These are phyloP conservation scores for Penicillium ochrochloron DNA, from an alignment of 495 filamentous ascomycete species.

Conservation along the genomic window DNA sequence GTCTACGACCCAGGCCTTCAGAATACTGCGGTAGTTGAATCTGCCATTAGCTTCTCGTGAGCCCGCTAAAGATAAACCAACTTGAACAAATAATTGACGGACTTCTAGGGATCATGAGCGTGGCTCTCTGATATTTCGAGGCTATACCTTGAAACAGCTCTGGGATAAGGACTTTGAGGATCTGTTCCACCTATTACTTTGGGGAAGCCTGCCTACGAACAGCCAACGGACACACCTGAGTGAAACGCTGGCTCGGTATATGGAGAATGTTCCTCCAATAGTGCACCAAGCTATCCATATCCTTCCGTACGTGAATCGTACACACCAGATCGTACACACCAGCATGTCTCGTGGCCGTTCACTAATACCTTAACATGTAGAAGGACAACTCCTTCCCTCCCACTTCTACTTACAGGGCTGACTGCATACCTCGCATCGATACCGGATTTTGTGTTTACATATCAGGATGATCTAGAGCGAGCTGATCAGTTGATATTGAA, in stretches of 20 bases:
- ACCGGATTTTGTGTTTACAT: slow-evolving; percentile 34
- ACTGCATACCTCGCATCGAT: slow-evolving; percentile 35
- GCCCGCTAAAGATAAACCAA: slow-evolving; percentile 5
- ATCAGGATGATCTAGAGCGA: slow-evolving; percentile 29
- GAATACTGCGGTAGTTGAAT: slow-evolving; percentile 57
- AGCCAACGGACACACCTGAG: slow-evolving; percentile 31
- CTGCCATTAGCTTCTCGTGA: slow-evolving; percentile 57
- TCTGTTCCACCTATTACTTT: slow-evolving; percentile 43
- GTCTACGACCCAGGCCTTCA: slow-evolving; percentile 59
- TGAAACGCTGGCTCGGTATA: slow-evolving; percentile 27
- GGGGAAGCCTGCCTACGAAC: slow-evolving; percentile 34
- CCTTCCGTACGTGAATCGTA: slow-evolving; percentile 31
- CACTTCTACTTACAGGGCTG: slow-evolving; percentile 40
- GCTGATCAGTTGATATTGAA: slow-evolving; percentile 35
- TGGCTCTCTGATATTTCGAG: slow-evolving; percentile 38
- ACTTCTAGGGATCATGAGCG: slow-evolving; percentile 36
- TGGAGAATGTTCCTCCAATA: slow-evolving; percentile 32
- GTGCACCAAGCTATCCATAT: slow-evolving; percentile 32
- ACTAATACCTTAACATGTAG: slow-evolving; percentile 18
- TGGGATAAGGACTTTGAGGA: slow-evolving; percentile 46
- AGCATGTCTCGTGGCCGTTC: background rate
- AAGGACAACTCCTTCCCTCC: slow-evolving; percentile 30
- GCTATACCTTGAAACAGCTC: slow-evolving; percentile 38
- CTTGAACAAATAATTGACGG: background rate
- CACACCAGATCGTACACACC: background rate